These are phyloP conservation scores for Diatrype stigma DNA, from an alignment of 2,329 filamentous ascomycete species.

Conservation along the genomic window DNA sequence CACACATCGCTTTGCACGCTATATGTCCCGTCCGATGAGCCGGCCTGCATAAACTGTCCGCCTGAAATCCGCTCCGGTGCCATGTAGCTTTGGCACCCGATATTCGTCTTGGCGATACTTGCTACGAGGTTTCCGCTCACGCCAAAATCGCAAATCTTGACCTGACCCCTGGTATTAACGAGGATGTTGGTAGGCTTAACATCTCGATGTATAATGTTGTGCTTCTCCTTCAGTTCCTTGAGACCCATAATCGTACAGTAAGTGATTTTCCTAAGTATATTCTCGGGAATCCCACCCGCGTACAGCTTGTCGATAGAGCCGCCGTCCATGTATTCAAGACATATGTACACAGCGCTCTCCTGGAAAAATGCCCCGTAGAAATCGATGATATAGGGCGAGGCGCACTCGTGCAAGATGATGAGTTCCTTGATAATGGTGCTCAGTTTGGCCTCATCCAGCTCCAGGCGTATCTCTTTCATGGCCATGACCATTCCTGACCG, in stretches of 20 bases:
- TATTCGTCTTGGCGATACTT: conserved; percentile 97
- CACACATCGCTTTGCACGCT: conserved; percentile 98
- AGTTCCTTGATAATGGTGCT: conserved; percentile 96
- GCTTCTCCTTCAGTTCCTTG: conserved; percentile 91
- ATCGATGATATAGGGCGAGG: conserved; percentile 95
- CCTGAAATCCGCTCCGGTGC: conserved; percentile 92
- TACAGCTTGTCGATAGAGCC: conserved; percentile 97
- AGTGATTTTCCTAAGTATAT: conserved; percentile 83
- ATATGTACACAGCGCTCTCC: conserved; percentile 97
- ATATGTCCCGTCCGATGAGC: conserved; percentile 78
- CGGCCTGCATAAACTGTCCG: conserved; percentile 70
- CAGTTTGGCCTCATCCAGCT: conserved; percentile 95
- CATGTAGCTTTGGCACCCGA: conserved; percentile 99
- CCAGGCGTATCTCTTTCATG: conserved; percentile 97
- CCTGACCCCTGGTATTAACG: conserved; percentile 80
- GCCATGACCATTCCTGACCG: conserved; percentile 81
- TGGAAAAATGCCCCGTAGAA: conserved; percentile 99
- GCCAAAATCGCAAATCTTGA: conserved; percentile 99
- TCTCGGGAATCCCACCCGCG: conserved; percentile 82
- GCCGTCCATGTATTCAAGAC: conserved; percentile 98
- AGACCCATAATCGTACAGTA: conserved; percentile 86
- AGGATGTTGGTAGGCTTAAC: conserved; percentile 99
- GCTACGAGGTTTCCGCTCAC: conserved; percentile 95
- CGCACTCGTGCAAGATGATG: conserved; percentile 89
- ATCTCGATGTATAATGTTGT: conserved; percentile 98